A percentile compares a stretch with the other conserved stretches of the same genome.
Conservation (phyloP, 176 grass and related monocot genomes). For the Elaeis guineensis region DNA sequence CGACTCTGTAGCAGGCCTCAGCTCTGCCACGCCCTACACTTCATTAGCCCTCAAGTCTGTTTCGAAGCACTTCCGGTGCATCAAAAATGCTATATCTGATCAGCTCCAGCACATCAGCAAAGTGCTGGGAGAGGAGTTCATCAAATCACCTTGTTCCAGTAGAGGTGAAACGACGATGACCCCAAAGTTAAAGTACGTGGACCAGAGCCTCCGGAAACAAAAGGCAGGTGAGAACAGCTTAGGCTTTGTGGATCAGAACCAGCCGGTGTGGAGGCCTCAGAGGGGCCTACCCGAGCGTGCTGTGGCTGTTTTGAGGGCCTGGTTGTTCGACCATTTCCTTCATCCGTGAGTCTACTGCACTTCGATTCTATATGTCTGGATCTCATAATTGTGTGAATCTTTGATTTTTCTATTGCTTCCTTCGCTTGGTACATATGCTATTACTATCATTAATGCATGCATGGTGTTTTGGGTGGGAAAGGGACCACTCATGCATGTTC, state of each 20-base stretch:
- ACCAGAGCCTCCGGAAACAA: slow-evolving; percentile 10
- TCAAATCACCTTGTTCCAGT: slow-evolving; percentile 25
- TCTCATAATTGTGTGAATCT: too few species aligned
- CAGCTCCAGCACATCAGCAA: slow-evolving; percentile 32
- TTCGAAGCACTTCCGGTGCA: slow-evolving; percentile 31
- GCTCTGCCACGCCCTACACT: slow-evolving; percentile 34
- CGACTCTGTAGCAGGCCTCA: slow-evolving; percentile 39
- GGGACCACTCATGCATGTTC: neutral
- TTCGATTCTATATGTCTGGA: too few species aligned
- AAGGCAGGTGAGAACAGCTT: slow-evolving; percentile 9
- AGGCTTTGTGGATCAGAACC: slow-evolving; percentile 30
- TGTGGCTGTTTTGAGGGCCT: slow-evolving; percentile 38
- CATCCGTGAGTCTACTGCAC: slow-evolving; percentile 33
- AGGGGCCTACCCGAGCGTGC: slow-evolving; percentile 43
- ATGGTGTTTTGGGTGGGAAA: neutral
- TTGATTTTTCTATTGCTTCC: too few species aligned
- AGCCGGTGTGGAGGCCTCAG: slow-evolving; percentile 43
- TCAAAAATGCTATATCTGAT: slow-evolving; percentile 34
- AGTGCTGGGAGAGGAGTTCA: slow-evolving; percentile 36
- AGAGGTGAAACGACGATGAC: neutral
- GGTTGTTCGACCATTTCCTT: slow-evolving; percentile 59
- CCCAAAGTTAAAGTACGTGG: neutral
- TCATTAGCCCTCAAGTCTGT: slow-evolving; percentile 32
- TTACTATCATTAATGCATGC: slow-evolving; percentile 11
- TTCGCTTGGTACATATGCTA: too few species aligned